These are phyloP conservation scores for Acrocalymma vagum DNA, from an alignment of 2,329 filamentous ascomycete genomes.

Conservation along the genomic window DNA sequence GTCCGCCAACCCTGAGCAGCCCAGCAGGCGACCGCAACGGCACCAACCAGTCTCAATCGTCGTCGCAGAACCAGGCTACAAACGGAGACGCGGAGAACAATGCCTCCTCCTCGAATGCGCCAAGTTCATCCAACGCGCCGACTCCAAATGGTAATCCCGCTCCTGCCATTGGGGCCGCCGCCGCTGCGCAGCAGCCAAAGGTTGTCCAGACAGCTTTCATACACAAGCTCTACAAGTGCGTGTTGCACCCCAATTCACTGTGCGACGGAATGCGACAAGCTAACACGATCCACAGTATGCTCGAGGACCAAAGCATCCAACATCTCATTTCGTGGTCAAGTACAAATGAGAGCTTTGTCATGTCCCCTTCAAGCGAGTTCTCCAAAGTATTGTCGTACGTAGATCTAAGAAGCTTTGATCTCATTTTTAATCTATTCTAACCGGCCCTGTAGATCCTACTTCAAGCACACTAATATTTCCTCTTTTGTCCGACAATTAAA, in stretches of 20 bases:
- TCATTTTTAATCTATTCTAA: slow-evolving; percentile 37
- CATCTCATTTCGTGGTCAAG: slow-evolving; percentile 97
- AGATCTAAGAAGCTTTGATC: slow-evolving; percentile 30
- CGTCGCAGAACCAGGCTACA: slow-evolving; percentile 23
- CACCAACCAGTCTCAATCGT: slow-evolving; percentile 22
- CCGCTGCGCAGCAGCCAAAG: slow-evolving; percentile 90
- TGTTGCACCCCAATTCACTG: slow-evolving; percentile 17
- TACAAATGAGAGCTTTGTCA: slow-evolving; percentile 96
- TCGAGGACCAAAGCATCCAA: slow-evolving; percentile 91
- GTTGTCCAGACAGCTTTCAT: slow-evolving; percentile 99
- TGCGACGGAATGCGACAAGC: slow-evolving; percentile 21
- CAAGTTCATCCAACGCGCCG: too few species aligned
- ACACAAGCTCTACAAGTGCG: slow-evolving; percentile 97
- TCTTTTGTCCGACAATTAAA: slow-evolving; percentile 98
- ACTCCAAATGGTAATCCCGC: slow-evolving; percentile 51
- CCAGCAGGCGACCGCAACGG: slow-evolving; percentile 57
- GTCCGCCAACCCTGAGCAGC: slow-evolving; percentile 58
- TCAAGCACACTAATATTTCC: slow-evolving; percentile 99
- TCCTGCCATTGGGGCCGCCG: slow-evolving; percentile 65
- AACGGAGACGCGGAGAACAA: slow-evolving; percentile 39
- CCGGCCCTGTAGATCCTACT: slow-evolving; percentile 78
- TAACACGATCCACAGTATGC: slow-evolving; percentile 74
- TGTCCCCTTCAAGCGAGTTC: slow-evolving; percentile 97
- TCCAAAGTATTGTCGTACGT: slow-evolving; percentile 96
- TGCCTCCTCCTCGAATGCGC: too few species aligned